Base-by-base conservation (phyloP, 305 asterid species). In the Plantago coronopus region DNA sequence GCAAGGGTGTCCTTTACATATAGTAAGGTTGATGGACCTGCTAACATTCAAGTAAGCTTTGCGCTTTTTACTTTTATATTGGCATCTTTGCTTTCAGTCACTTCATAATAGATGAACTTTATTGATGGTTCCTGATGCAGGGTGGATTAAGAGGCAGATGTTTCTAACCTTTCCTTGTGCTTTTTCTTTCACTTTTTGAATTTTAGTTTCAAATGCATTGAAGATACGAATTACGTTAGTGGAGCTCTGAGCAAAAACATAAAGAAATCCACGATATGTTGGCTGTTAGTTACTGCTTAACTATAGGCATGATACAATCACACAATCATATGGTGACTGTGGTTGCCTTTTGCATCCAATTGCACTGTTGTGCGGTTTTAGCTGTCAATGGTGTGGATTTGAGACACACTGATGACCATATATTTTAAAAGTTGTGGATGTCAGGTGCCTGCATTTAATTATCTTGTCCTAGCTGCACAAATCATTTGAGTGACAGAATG, bases 1-100 rank as follows among this genome's bases (percentile, higher is more conserved):
- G 75, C 85, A 48, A 84, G 99, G 81, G 87, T 86, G 61, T 77
- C 96, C 67, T 89, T 85, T 74, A 73, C 81, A 45, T 87, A 73
- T 68, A 76, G 57, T 63, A 83, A 76, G 73, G 69, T 79, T 27
- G 87, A 79, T 59, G 80, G 66, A 59, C 91, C 90, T 43, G 78
- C 68, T 74, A 76, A 82, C 75, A 86, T 93, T 73, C 97, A 93
- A 94, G 99, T 89, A 65, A 61, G 78, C 68, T 67, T 34, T 55
- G 42, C 61, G 49, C 48, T 58, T 63, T 57, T 72, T 40, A 5
- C 45, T 31, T 17, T 60, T 48, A 34, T 49, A 61, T 42, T 18
- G 23, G 37, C 50, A 61, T 48, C 38, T 29, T 49, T 49, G 17
- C 55, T 20, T 10, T 64, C 67, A 53, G 23, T 17, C 49, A 54